Conservation (phyloP, 176 grass and related monocot genomes). For the Oropetium thomaeum region DNA sequence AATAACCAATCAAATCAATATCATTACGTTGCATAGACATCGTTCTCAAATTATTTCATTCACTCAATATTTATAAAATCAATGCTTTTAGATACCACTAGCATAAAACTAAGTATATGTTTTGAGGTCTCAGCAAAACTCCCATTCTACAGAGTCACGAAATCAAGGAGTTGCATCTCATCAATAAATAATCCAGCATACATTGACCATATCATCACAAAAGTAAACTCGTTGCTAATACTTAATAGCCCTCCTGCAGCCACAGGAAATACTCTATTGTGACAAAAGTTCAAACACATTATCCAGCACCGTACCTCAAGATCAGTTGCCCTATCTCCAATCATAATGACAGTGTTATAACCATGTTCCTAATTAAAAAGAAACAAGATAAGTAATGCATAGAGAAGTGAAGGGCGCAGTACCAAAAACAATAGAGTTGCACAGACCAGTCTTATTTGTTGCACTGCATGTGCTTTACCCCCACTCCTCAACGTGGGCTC, state of each 20-base stretch:
- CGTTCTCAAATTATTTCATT: not conserved
- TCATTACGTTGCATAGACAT: not conserved
- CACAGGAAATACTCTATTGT: too few relatives aligned
- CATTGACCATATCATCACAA: not conserved
- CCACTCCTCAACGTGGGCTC: conserved; percentile 87
- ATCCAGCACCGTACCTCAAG: conserved; percentile 10
- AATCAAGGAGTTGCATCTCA: not conserved
- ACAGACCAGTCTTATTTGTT: conserved; percentile 77
- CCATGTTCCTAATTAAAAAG: conserved; percentile 25
- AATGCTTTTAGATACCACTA: not conserved
- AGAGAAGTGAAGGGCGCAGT: conserved; percentile 10
- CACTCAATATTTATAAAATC: not conserved
- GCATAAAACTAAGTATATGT: too few relatives aligned
- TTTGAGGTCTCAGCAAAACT: not conserved
- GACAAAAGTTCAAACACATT: not conserved
- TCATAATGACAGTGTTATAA: conserved; percentile 62
- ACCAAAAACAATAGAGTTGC: conserved; percentile 1
- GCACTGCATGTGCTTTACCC: conserved; percentile 87
- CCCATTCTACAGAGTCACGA: too few relatives aligned
- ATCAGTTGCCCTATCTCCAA: conserved; percentile 68
- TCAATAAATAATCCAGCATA: not conserved
- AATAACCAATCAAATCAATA: not conserved
- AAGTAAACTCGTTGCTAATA: not conserved
- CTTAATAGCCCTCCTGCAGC: not conserved
- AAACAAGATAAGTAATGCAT: conserved; percentile 23